Conservation (phyloP, 2,329 filamentous ascomycete species). For the Scolecobasidium constrictum region DNA sequence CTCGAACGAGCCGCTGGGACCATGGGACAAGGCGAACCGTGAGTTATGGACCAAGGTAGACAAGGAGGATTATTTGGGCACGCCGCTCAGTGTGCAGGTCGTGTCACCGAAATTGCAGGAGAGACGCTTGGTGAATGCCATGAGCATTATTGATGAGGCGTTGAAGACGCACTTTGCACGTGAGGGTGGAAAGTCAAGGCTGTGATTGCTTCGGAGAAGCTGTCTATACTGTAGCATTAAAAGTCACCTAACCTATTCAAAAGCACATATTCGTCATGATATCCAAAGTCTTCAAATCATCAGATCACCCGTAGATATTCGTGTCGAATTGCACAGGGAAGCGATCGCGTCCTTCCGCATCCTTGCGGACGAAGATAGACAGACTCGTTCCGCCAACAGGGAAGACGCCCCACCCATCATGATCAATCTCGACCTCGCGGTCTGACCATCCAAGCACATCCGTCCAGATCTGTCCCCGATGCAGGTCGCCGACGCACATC, state of each 20-base stretch:
- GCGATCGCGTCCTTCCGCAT: slow-evolving; percentile 25
- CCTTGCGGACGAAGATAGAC: slow-evolving; percentile 50
- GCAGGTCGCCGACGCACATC: slow-evolving; percentile 51
- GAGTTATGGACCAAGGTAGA: slow-evolving; percentile 46
- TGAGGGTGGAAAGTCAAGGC: neutral
- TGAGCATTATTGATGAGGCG: slow-evolving; percentile 42
- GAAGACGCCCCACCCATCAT: slow-evolving; percentile 49
- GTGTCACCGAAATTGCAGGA: slow-evolving; percentile 45
- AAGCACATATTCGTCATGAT: too few relatives aligned
- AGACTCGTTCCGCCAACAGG: slow-evolving; percentile 43
- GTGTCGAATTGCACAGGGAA: slow-evolving; percentile 13
- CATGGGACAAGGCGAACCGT: slow-evolving; percentile 51
- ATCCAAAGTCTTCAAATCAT: too few relatives aligned
- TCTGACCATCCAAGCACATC: slow-evolving; percentile 48
- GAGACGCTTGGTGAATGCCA: slow-evolving; percentile 40
- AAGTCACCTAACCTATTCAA: too few relatives aligned
- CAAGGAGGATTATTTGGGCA: slow-evolving; percentile 42
- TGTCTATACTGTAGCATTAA: too few relatives aligned
- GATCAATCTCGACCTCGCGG: slow-evolving; percentile 46
- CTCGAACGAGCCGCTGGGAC: slow-evolving; percentile 30
- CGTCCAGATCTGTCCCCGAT: slow-evolving; percentile 52
- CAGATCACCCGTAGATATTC: slow-evolving; percentile 12
- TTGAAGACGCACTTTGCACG: slow-evolving; percentile 17
- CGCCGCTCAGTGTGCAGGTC: slow-evolving; percentile 46
- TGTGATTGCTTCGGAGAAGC: neutral